phyloP scores from a whole-genome alignment of 495 filamentous ascomycete genomes.

The Daldinia caldariorum region DNA sequence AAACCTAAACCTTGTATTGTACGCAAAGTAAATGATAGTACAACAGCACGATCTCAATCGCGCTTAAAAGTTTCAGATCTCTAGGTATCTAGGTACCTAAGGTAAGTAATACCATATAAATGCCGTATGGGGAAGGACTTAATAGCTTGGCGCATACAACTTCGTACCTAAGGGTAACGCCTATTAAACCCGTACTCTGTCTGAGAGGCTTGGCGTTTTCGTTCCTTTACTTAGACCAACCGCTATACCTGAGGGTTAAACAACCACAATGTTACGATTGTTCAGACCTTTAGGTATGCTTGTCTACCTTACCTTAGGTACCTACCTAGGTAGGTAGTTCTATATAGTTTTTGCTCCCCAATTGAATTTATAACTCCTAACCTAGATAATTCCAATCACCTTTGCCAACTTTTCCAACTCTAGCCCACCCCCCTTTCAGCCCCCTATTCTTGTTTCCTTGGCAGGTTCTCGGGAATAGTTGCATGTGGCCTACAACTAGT shows the following conservation, averaged over 20 bases:
- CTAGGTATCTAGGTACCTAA: too few relatives aligned
- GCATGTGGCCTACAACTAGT: not conserved
- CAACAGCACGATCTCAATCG: constrained; percentile 18
- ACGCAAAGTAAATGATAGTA: constrained; percentile 2
- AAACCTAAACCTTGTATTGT: too few relatives aligned
- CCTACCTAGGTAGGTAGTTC: too few relatives aligned
- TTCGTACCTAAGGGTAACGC: not conserved
- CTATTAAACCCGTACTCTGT: constrained; percentile 4
- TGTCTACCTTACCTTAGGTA: not conserved
- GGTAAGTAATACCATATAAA: constrained; percentile 16
- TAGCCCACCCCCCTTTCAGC: not conserved
- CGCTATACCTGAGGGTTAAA: not conserved
- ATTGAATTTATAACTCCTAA: not conserved
- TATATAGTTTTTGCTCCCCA: not conserved
- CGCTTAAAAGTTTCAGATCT: constrained; percentile 29
- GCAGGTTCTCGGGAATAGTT: not conserved
- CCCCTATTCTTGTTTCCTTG: constrained; percentile 1
- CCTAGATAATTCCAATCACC: not conserved
- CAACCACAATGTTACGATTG: not conserved
- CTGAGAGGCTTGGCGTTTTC: constrained; percentile 3
- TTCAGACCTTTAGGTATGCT: not conserved
- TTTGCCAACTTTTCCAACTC: not conserved
- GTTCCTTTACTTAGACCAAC: not conserved
- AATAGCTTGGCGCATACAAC: constrained; percentile 14
- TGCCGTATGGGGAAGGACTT: constrained; percentile 8